Evolutionary conservation across 805 yeast genomes (phyloP).

Genomic region (Candida xyloterini): DNA sequence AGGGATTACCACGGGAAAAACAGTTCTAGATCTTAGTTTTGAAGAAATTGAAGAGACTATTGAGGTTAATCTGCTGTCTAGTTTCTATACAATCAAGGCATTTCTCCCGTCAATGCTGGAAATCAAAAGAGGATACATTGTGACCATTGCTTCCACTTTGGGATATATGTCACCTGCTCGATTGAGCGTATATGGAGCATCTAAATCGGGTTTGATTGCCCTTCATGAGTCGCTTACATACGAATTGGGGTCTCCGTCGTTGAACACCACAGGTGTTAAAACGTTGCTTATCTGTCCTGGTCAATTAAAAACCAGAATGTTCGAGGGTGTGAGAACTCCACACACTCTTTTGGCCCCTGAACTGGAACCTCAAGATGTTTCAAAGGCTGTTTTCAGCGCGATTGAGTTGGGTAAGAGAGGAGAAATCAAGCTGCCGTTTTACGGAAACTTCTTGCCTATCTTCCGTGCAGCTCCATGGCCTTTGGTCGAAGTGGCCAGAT

Average conservation of each 20-base stretch:
- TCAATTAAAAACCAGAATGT: slow-evolving; percentile 74
- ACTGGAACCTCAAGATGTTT: slow-evolving; percentile 65
- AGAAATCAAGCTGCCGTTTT: slow-evolving; percentile 70
- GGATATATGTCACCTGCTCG: slow-evolving; percentile 85
- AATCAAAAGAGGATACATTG: slow-evolving; percentile 64
- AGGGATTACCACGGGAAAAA: slow-evolving; percentile 62
- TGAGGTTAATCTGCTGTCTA: slow-evolving; percentile 66
- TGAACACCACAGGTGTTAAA: slow-evolving; percentile 51
- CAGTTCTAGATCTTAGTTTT: slow-evolving; percentile 50
- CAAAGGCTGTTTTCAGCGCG: slow-evolving; percentile 52
- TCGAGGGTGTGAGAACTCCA: slow-evolving; percentile 71
- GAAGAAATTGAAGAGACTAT: slow-evolving; percentile 62
- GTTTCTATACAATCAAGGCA: slow-evolving; percentile 64
- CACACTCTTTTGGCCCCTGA: slow-evolving; percentile 77
- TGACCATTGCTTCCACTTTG: slow-evolving; percentile 79
- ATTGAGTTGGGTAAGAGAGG: slow-evolving; percentile 62
- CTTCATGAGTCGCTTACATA: slow-evolving; percentile 77
- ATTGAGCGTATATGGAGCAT: slow-evolving; percentile 79
- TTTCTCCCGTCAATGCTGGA: slow-evolving; percentile 72
- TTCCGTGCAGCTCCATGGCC: slow-evolving; percentile 75
- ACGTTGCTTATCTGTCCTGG: slow-evolving; percentile 85
- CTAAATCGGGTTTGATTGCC: slow-evolving; percentile 83
- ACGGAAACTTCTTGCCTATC: slow-evolving; percentile 71
- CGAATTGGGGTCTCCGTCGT: slow-evolving; percentile 56
- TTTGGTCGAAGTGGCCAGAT: slow-evolving; percentile 50